Percentiles rank a stretch among this genome's conserved stretches.
Evolutionary conservation across 1,139 yeast genomes (phyloP).

Genomic region (Kodamaea sp.): DNA sequence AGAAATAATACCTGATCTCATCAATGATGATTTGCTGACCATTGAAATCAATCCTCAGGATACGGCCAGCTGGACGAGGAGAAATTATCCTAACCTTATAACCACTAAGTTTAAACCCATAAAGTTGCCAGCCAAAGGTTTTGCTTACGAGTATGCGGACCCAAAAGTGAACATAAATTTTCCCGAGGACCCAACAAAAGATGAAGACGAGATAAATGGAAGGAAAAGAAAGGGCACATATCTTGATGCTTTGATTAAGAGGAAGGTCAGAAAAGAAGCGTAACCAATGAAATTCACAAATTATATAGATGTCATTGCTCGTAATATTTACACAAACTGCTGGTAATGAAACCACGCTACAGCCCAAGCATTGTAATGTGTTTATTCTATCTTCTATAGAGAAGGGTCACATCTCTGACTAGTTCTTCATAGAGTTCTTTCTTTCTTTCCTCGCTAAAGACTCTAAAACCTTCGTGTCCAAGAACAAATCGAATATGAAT

Average conservation of each 20-base stretch:
- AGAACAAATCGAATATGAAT: constrained; percentile 68
- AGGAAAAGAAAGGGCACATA: constrained; percentile 2
- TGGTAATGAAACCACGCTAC: too few species aligned
- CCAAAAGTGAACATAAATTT: constrained; percentile 12
- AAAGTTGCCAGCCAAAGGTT: constrained; percentile 18
- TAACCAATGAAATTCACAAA: too few species aligned
- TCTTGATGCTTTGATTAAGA: too few species aligned
- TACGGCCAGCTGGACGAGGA: constrained; percentile 40
- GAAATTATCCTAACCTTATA: constrained; percentile 39
- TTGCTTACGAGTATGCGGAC: constrained; percentile 12
- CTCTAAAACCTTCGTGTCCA: constrained; percentile 58
- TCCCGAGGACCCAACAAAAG: constrained; percentile 4
- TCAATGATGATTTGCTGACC: constrained; percentile 38
- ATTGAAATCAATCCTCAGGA: constrained; percentile 44
- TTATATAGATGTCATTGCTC: too few species aligned
- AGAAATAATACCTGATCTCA: constrained; percentile 40
- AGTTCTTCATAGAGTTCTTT: constrained; percentile 16
- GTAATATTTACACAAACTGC: too few species aligned
- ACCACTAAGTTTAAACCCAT: constrained; percentile 38
- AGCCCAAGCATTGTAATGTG: too few species aligned
- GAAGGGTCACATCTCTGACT: too few species aligned
- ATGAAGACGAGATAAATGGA: constrained; percentile 1
- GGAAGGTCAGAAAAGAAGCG: constrained; percentile 4
- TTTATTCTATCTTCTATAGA: too few species aligned
- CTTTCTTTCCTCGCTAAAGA: constrained; percentile 47